A percentile compares a stretch with the other conserved stretches of the same genome.
Evolutionary conservation across 306 rosid species (phyloP).

Genomic region (Trifolium fragiferum): DNA sequence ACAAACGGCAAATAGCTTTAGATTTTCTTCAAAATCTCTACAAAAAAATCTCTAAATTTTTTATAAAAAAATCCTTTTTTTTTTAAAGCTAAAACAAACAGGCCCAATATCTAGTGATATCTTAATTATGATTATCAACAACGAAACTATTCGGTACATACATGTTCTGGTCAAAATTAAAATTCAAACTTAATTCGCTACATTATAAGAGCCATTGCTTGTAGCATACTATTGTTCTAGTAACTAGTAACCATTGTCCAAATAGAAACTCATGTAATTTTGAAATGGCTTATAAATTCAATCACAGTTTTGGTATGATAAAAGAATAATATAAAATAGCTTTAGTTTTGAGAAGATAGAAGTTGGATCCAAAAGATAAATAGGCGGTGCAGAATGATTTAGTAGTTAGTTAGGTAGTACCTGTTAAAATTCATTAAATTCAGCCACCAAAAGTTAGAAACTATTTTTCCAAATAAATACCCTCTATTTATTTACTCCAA

Average conservation of each 20-base stretch:
- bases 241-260: neutral
- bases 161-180: too few species aligned
- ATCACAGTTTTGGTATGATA: neutral
- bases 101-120: too few species aligned
- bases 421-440: constrained; percentile 46
- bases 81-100: too few species aligned
- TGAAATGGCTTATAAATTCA: constrained; percentile 19
- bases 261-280: neutral
- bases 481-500: constrained; percentile 14
- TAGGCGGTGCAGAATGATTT: constrained; percentile 27
- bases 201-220: too few species aligned
- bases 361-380: constrained; percentile 26
- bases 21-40: too few species aligned
- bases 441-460: constrained; percentile 45
- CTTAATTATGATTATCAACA: too few species aligned
- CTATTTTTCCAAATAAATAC: constrained; percentile 5
- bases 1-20: too few species aligned
- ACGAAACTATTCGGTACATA: too few species aligned
- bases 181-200: too few species aligned
- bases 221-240: too few species aligned
- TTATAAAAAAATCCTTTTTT: too few species aligned
- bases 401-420: constrained; percentile 43
- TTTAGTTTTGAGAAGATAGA: constrained; percentile 25
- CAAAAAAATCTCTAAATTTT: too few species aligned
- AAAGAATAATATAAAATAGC: neutral